These are phyloP conservation scores for Cymbopogon citratus DNA, from an alignment of 176 grass and related monocot genomes.

Conservation along the genomic window DNA sequence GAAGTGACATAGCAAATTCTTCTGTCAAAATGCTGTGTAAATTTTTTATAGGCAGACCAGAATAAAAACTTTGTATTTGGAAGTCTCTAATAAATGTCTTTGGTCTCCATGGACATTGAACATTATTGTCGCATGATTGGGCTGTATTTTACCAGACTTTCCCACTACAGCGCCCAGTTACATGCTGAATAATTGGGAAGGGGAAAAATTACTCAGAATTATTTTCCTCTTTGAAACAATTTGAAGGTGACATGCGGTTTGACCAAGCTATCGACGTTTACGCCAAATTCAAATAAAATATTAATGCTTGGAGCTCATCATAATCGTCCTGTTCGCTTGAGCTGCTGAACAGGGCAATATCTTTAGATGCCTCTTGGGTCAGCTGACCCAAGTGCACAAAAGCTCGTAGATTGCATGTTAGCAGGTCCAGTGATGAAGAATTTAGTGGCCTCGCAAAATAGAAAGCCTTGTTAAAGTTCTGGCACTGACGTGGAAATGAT, in stretches of 20 bases:
- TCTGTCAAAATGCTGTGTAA: slow-evolving; percentile 32
- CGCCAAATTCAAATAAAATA: no score
- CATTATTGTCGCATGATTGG: not conserved
- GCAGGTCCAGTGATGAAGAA: no score
- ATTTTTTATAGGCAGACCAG: not conserved
- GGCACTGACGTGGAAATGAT: no score
- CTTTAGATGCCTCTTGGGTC: no score
- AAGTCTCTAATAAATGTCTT: not conserved
- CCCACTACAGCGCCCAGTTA: not conserved
- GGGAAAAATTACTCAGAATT: not conserved
- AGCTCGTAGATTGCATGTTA: no score
- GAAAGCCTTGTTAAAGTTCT: no score
- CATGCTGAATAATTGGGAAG: not conserved
- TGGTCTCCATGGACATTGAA: not conserved
- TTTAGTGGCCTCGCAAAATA: no score
- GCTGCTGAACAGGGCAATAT: no score
- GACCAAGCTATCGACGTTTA: no score
- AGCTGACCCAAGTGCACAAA: no score
- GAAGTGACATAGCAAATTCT: slow-evolving; percentile 35
- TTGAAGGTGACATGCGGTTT: not conserved
- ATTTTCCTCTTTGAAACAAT: not conserved
- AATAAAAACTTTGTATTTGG: slow-evolving; percentile 1
- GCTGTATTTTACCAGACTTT: not conserved
- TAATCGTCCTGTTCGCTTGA: no score
- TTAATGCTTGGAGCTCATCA: no score